Evolutionary conservation across 2,329 filamentous ascomycete genomes (phyloP).

Genomic region (Colletotrichum tamarilloi): DNA sequence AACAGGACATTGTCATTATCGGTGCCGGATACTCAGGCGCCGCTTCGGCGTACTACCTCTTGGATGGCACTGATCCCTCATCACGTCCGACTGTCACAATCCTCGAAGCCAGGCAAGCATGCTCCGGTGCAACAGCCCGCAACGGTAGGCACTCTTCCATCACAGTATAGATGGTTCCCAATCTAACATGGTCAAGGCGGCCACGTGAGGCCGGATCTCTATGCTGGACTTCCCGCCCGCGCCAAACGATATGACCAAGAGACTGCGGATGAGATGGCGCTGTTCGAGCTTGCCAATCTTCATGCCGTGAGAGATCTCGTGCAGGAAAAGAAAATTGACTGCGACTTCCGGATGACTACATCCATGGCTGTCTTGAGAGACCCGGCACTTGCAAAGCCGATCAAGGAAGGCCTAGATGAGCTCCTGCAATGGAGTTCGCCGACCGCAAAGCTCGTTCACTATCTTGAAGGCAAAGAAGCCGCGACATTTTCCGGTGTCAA

Average conservation of each 20-base stretch:
- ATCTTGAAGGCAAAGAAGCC: conserved; percentile 38
- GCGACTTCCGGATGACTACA: conserved; percentile 31
- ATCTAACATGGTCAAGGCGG: conserved; percentile 13
- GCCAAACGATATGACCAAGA: conserved; percentile 36
- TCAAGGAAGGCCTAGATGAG: conserved; percentile 39
- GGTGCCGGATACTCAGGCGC: conserved; percentile 32
- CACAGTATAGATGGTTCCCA: too few species aligned
- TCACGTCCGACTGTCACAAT: conserved; percentile 17
- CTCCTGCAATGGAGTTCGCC: conserved; percentile 13
- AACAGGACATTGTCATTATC: conserved; percentile 34
- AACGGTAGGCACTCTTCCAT: conserved; percentile 15
- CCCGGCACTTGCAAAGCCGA: conserved; percentile 3
- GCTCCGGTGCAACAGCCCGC: conserved; percentile 32
- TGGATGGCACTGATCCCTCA: not conserved
- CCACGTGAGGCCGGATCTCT: conserved; percentile 33
- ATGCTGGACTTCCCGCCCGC: conserved; percentile 9
- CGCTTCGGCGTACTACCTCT: conserved; percentile 17
- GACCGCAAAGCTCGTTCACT: conserved; percentile 27
- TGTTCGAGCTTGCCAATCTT: conserved; percentile 36
- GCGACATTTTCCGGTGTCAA: conserved; percentile 50
- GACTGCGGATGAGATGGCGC: conserved; percentile 40
- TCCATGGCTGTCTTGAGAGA: conserved; percentile 28
- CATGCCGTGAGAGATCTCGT: conserved; percentile 32
- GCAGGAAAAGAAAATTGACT: conserved; percentile 23
- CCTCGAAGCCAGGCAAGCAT: conserved; percentile 35